phyloP scores from a whole-genome alignment of 1,284 basidiomycete genomes.

The Takashimella koratensis region DNA sequence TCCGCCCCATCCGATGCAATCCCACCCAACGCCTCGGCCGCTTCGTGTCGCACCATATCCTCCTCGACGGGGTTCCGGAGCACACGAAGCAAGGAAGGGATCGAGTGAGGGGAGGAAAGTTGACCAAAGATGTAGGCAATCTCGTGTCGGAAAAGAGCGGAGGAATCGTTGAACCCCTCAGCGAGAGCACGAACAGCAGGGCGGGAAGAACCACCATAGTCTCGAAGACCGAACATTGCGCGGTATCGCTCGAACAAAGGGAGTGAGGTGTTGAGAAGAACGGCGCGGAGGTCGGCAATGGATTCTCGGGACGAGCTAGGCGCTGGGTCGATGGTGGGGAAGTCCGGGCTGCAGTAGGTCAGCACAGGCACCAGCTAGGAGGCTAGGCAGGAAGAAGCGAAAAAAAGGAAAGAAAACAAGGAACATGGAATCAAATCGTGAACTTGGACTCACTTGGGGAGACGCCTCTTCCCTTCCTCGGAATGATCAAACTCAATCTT shows the following conservation, averaged over 20 bases:
- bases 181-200: conserved; percentile 86
- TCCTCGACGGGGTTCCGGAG: conserved; percentile 71
- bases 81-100: conserved; percentile 77
- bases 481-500: conserved; percentile 90
- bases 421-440: too few species aligned
- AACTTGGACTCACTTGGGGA: conserved; percentile 38
- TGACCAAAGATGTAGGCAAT: conserved; percentile 98
- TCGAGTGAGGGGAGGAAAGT: conserved; percentile 80
- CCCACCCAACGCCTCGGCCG: conserved; percentile 94
- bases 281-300: conserved; percentile 56
- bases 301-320: conserved; percentile 54
- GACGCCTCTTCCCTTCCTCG: conserved; percentile 46
- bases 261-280: conserved; percentile 65
- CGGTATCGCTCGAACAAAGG: conserved; percentile 92
- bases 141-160: conserved; percentile 92
- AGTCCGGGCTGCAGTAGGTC: conserved; percentile 57
- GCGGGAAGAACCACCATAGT: conserved; percentile 63
- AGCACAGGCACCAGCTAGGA: too few species aligned
- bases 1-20: conserved; percentile 75
- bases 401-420: too few species aligned
- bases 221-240: conserved; percentile 96
- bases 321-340: conserved; percentile 88
- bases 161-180: conserved; percentile 78
- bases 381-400: neutral
- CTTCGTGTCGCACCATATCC: conserved; percentile 99